Evolutionary conservation across 768 basidiomycete species (phyloP).

Genomic region (Phanerodontia chrysosporium): DNA sequence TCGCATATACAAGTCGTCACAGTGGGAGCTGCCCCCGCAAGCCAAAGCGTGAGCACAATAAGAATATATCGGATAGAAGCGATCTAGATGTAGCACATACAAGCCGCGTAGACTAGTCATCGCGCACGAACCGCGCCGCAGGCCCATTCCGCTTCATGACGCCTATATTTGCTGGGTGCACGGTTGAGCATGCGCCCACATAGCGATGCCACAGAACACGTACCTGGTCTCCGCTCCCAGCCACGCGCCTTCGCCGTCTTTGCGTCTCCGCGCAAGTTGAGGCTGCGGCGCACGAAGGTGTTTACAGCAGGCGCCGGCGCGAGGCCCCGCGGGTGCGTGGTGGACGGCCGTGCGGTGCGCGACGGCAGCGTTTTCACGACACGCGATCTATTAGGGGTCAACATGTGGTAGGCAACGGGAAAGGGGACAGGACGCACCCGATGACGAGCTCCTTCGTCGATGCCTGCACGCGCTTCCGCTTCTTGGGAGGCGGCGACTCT

Average conservation of each 20-base stretch:
- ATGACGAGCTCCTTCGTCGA: slow-evolving; percentile 47
- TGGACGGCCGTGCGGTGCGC: slow-evolving; percentile 29
- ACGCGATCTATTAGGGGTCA: slow-evolving; percentile 37
- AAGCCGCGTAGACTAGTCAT: not conserved
- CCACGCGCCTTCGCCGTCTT: slow-evolving; percentile 35
- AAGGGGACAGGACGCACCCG: slow-evolving; percentile 41
- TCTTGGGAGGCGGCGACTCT: slow-evolving; percentile 20
- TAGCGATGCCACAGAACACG: slow-evolving; percentile 14
- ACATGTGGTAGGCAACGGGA: not conserved
- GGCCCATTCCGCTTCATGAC: slow-evolving; percentile 51
- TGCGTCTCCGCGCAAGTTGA: slow-evolving; percentile 42
- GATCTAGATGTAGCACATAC: not conserved
- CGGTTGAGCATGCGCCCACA: not conserved
- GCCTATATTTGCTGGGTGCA: slow-evolving; percentile 47
- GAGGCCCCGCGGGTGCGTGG: slow-evolving; percentile 32
- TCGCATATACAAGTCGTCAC: no score
- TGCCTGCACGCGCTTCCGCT: slow-evolving; percentile 22
- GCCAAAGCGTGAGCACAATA: no score
- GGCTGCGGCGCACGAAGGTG: slow-evolving; percentile 48
- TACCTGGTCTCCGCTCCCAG: slow-evolving; percentile 62
- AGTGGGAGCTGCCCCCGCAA: no score
- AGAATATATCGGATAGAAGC: no score
- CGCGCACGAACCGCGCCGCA: slow-evolving; percentile 46
- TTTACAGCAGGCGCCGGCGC: slow-evolving; percentile 43
- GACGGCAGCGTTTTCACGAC: slow-evolving; percentile 46